Evolutionary conservation across 768 basidiomycete genomes (phyloP), one percentile per base, ranked within the genome.

Genomic region (Cantharellus anzutake): DNA sequence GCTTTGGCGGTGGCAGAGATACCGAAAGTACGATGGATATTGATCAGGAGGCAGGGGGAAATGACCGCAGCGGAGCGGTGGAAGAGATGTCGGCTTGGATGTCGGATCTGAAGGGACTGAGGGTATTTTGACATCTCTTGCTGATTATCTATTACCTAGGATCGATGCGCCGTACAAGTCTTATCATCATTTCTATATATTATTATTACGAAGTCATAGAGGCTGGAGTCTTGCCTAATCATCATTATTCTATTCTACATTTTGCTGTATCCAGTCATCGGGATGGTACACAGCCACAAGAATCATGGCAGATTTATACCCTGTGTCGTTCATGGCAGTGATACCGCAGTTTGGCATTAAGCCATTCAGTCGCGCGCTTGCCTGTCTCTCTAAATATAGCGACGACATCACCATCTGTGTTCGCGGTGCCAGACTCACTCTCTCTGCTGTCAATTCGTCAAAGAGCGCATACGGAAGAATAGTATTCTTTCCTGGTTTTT

Each of bases 381-480:
- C 78, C 3, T 91, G 89, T 69, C 73, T 90, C 51, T 81, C 86
- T 42, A 81, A 78, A 71, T 90, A 87, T 67, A 85, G 88, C 56
- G 88, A 91, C 61, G 86, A 91, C 62, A 71, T 91, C 50, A 75
- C 78, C 42, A 75, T 91, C 48, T 76, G 80, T 60, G 86, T 83
- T 4, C 78, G 79, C 4, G 67, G 74, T 0, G 80, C 83, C 41
- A 70, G 72, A 41, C 67, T 91, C 40, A 75, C 80, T 3, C 68
- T 91, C 37, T 86, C 84, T 58, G 73, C 82, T 2, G 86, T 84
- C 34, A 91, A 90, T 70, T 80, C 83, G 2, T 82, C 87, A 3
- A 78, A 82, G 66, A 84, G 88, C 42, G 87, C 88, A 5, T 90
- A 85, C 66, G 84, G 81, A 69, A 78, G 84, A 11, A 83, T 90